Conservation (phyloP, 495 filamentous ascomycete genomes). For the Pseudomonodictys pantanalensis region DNA sequence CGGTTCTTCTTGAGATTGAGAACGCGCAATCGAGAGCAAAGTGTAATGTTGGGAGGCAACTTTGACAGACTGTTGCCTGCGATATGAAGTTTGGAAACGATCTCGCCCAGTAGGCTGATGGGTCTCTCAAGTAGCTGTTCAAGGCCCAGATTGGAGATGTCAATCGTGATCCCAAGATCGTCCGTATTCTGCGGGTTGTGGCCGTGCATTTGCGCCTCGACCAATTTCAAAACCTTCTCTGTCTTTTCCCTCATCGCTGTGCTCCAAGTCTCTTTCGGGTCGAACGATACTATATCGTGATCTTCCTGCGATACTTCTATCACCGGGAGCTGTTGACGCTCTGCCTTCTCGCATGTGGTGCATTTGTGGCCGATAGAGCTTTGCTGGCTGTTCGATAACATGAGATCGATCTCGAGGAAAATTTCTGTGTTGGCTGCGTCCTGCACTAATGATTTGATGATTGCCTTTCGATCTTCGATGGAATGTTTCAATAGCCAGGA, state of each 20-base stretch:
- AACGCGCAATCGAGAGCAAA: background rate
- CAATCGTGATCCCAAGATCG: background rate
- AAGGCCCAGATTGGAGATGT: background rate
- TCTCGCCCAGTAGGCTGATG: background rate
- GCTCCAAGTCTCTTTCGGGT: too few relatives aligned
- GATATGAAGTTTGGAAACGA: background rate
- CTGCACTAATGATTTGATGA: background rate
- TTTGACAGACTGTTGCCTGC: background rate
- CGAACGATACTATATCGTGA: too few relatives aligned
- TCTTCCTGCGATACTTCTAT: too few relatives aligned
- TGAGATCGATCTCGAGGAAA: background rate
- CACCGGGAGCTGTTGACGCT: too few relatives aligned
- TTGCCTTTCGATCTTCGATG: background rate
- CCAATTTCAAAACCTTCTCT: too few relatives aligned
- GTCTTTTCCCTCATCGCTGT: too few relatives aligned
- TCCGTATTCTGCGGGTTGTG: too few relatives aligned
- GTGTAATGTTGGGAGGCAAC: background rate
- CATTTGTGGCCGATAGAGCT: too few relatives aligned
- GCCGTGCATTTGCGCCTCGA: too few relatives aligned
- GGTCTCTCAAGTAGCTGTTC: background rate
- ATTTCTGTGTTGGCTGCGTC: background rate
- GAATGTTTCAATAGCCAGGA: background rate
- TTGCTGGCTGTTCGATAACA: background rate
- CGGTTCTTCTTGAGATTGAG: background rate
- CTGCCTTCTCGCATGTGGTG: too few relatives aligned